Conservation (phyloP, 768 basidiomycete genomes). For the Paxillus involutus region DNA sequence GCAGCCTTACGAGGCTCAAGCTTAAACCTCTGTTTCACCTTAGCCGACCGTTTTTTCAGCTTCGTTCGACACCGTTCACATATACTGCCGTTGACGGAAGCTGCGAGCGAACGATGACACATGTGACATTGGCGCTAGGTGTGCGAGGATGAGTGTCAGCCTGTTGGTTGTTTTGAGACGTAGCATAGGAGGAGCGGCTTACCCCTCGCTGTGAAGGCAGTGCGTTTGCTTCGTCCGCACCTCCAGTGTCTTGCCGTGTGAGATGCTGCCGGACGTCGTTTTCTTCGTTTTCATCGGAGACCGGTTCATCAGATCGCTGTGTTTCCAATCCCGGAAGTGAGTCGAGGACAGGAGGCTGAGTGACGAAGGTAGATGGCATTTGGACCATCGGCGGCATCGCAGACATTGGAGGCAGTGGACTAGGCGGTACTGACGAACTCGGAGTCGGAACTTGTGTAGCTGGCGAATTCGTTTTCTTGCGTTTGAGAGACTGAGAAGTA, state of each 20-base stretch:
- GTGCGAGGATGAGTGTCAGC: not conserved
- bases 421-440: not conserved
- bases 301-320: not conserved
- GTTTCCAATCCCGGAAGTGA: not conserved
- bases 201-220: conserved; percentile 8
- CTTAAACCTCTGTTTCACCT: conserved; percentile 44
- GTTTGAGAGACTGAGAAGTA: not conserved
- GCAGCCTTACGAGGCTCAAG: conserved; percentile 34
- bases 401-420: not conserved
- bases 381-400: not conserved
- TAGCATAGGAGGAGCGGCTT: not conserved
- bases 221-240: not conserved
- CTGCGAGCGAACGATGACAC: conserved; percentile 38
- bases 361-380: not conserved
- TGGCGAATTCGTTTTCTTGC: not conserved
- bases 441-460: not conserved
- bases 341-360: not conserved
- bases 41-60: conserved; percentile 45
- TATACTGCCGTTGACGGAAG: conserved; percentile 26
- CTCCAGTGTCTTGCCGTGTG: not conserved
- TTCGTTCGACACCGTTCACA: conserved; percentile 45
- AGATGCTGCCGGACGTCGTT: not conserved
- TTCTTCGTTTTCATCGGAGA: not conserved
- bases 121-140: conserved; percentile 26
- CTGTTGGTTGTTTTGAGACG: not conserved